phyloP scores from a whole-genome alignment of 805 yeast genomes.

The Yamadazyma endophytica region DNA sequence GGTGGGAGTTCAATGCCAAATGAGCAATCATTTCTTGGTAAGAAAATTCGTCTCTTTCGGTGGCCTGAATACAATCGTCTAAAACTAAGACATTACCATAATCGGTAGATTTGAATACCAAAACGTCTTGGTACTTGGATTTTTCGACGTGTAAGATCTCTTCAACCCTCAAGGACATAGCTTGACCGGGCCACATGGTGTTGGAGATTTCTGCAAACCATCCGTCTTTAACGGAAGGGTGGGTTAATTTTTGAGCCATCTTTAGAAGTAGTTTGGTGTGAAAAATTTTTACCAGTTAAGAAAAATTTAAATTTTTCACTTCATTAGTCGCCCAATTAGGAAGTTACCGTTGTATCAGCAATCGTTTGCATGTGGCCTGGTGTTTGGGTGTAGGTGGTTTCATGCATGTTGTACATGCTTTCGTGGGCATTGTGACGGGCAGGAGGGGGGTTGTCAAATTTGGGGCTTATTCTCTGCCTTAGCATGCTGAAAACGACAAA shows the following conservation, averaged over 20 bases:
- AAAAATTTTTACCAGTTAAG: no score
- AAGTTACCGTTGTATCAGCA: no score
- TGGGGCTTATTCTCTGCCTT: no score
- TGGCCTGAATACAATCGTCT: conserved; percentile 92
- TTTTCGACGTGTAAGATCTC: conserved; percentile 79
- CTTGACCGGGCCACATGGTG: conserved; percentile 99
- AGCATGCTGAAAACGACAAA: no score
- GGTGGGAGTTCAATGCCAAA: conserved; percentile 87
- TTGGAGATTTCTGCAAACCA: conserved; percentile 96
- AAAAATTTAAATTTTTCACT: no score
- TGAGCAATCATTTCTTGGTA: conserved; percentile 99
- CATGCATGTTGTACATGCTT: no score
- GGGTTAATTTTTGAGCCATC: conserved; percentile 40
- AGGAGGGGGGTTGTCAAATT: no score
- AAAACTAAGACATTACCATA: conserved; percentile 94
- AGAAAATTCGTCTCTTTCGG: conserved; percentile 96
- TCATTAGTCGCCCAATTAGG: no score
- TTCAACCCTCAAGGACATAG: conserved; percentile 86
- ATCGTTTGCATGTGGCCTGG: no score
- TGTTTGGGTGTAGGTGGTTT: no score
- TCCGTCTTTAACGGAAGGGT: conserved; percentile 70
- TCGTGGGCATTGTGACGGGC: no score
- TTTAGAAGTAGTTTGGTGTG: background rate
- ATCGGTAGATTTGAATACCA: conserved; percentile 87
- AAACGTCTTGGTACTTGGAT: conserved; percentile 88